Base-by-base conservation (phyloP, 345 rosid genomes). In the Citrus cavaleriei region DNA sequence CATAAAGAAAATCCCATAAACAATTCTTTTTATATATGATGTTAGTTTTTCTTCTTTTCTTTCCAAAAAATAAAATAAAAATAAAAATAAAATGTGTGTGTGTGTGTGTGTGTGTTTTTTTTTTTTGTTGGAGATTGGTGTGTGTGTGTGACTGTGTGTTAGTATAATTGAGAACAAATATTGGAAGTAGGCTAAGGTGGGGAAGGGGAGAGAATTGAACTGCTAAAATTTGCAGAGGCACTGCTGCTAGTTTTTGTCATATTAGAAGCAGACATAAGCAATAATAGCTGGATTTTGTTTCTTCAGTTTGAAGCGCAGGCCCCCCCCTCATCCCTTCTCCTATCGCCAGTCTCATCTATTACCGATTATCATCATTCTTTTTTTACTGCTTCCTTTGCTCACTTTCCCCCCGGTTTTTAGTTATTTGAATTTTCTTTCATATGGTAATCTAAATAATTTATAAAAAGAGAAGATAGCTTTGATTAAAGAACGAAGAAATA, bases 191-290 rank as follows among this genome's bases (percentile, higher is more conserved):
- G 14, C 3, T 30, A 63, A 10, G 79, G 40, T 28, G 60, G 40
- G 74, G 61, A 21, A 28, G 70, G 71, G 80, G 65, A 75, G 83
- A 75, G 42, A 86, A 61, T 46, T 80, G 83, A 77, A 54, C 58
- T 54, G 58, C 21, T 54, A 9, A 62, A 74, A 67, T 37, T 51
- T 51, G 74, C 84, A 83, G 83, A 83, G 76, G 83, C 70, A 81
- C 81, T 75, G 86, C 64, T 63, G 28, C 77, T 37, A 72, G 7
- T 10, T 75, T 83, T 83, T 87, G 88, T 85, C 84, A 62, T 83
- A 57, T 77, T 74, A 83, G 88, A 88, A 83, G 87, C 73, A 83
- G 89, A 86, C 88, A 89, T 77, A 75, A 55, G 83, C 68, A 81
- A 85, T 85, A 70, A 81, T 83, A 55, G 84, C 73, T 75, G 82